These are phyloP conservation scores for Lentinula raphanica DNA, from an alignment of 768 basidiomycete genomes.

Conservation along the genomic window DNA sequence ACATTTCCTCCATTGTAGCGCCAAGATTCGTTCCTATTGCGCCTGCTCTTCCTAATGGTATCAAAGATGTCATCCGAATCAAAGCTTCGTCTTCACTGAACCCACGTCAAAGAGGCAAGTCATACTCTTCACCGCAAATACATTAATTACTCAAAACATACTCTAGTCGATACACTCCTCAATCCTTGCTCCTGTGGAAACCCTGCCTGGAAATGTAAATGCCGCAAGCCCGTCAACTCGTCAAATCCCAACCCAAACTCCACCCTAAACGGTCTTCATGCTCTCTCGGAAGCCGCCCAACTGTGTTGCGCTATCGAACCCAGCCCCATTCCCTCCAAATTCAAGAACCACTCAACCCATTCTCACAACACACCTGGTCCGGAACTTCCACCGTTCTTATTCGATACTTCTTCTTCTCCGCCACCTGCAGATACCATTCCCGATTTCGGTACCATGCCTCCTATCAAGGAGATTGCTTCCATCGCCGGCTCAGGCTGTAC, in stretches of 20 bases:
- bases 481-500: conserved; percentile 68
- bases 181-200: conserved; percentile 62
- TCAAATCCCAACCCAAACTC: no score
- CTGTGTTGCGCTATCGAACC: conserved; percentile 17
- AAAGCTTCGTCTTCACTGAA: conserved; percentile 31
- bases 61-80: conserved; percentile 47
- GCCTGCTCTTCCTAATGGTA: conserved; percentile 70
- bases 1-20: conserved; percentile 24
- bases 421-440: conserved; percentile 27
- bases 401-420: conserved; percentile 20
- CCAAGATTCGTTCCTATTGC: conserved; percentile 65
- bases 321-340: no score
- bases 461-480: conserved; percentile 52
- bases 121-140: background rate
- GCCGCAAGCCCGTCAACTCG: conserved; percentile 19
- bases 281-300: conserved; percentile 35
- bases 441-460: conserved; percentile 53
- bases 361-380: conserved; percentile 29
- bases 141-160: conserved; percentile 7
- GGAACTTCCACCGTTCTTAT: conserved; percentile 46
- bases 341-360: background rate
- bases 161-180: conserved; percentile 51
- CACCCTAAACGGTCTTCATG: conserved; percentile 22
- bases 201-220: conserved; percentile 47
- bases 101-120: conserved; percentile 46